Evolutionary conservation across 495 filamentous ascomycete genomes (phyloP), one percentile per base, ranked within the genome.

Genomic region (Hypoxylon crocopeplum): DNA sequence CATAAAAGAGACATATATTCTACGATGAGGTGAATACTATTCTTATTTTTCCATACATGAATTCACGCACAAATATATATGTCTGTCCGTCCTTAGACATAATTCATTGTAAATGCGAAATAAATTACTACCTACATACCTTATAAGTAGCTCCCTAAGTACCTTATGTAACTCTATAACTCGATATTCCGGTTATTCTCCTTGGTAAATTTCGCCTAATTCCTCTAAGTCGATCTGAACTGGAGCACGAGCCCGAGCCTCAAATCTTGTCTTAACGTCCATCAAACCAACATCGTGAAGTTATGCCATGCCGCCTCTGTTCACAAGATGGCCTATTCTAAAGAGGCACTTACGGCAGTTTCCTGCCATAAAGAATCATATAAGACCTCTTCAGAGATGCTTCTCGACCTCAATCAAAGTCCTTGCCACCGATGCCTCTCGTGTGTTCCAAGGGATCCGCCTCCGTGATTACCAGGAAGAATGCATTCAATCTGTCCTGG

Each of bases 401-500:
- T 56, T 56, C 33, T 37, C 40, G 16, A 59, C 58, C 46, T 55
- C 50, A 50, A 49, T 53, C 73, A 74, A 70, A 72, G 51, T 59
- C 70, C 47, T 34, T 76, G 56, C 69, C 39, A 41, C 58, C 30
- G 29, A 48, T 8, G 2, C 33, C 27, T 30, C 38, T 20, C 13
- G 11, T 11, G 7, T 17, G 13, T 34, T 63, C 1, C 59, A 55
- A 27, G 52, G 38, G 25, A 78, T 92, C 37, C 78, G 75, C 42
- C 82, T 94, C 29, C 87, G 90, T 45, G 72, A 86, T 51, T 93
- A 93, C 64, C 90, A 93, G 64, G 88, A 93, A 76, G 90, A 93
- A 77, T 92, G 92, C 69, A 96, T 99, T 50, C 85, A 93, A 64
- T 83, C 93, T 0, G 89, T 99, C 7, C 74, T 98, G 11, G 70